Evolutionary conservation across 345 rosid genomes (phyloP).

Genomic region (Dipteronia sinensis): DNA sequence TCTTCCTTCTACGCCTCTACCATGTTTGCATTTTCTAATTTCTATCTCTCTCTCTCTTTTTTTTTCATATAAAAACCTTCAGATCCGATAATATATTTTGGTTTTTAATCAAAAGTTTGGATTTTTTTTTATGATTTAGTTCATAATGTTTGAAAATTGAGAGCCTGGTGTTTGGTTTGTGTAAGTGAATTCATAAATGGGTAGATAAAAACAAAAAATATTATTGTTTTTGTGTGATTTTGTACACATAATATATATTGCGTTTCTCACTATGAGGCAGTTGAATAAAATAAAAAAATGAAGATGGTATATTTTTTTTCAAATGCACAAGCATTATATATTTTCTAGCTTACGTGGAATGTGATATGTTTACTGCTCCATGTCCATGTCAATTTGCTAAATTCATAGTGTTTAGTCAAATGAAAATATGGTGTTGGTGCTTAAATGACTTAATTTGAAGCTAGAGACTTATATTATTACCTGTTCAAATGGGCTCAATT

Average conservation of each 20-base stretch:
- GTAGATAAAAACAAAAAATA: background rate
- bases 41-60: background rate
- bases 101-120: background rate
- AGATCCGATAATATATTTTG: slow-evolving; percentile 5
- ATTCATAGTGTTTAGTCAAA: background rate
- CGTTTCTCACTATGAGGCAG: background rate
- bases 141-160: background rate
- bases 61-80: background rate
- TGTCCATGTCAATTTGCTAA: background rate
- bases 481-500: background rate
- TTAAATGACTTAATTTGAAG: background rate
- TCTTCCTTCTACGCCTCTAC: background rate
- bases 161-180: background rate
- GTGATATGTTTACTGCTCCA: background rate
- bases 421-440: background rate
- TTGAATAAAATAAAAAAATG: background rate
- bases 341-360: background rate
- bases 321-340: background rate
- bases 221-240: background rate
- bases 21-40: background rate
- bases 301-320: background rate
- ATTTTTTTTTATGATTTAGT: background rate
- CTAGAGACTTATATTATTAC: background rate
- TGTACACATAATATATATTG: background rate
- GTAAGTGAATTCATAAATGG: background rate